Percentiles rank a stretch among this genome's conserved stretches.
Evolutionary conservation across 2,329 filamentous ascomycete species (phyloP).

Genomic region (Dothistroma septosporum): DNA sequence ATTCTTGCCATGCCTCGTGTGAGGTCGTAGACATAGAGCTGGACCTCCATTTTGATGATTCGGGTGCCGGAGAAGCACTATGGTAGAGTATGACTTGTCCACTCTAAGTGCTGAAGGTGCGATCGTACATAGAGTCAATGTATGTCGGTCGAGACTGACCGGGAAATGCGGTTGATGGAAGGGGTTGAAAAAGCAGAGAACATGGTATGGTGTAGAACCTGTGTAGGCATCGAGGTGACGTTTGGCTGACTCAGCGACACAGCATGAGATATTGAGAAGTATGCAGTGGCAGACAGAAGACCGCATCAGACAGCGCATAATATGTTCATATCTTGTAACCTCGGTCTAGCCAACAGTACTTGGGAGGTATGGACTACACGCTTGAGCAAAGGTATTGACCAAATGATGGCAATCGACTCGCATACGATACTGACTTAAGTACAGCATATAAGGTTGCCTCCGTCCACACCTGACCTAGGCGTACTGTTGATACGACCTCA

Average conservation of each 20-base stretch:
- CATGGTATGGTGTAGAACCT: too few species aligned
- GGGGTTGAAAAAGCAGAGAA: not conserved
- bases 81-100: not conserved
- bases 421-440: not conserved
- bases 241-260: too few species aligned
- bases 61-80: not conserved
- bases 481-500: too few species aligned
- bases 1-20: slow-evolving; percentile 41
- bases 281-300: too few species aligned
- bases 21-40: slow-evolving; percentile 52
- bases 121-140: not conserved
- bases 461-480: not conserved
- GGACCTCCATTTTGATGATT: slow-evolving; percentile 43
- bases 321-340: too few species aligned
- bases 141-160: not conserved
- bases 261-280: too few species aligned
- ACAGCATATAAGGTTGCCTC: not conserved
- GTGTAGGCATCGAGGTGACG: too few species aligned
- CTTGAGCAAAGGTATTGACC: too few species aligned
- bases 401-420: not conserved
- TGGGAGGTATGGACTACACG: too few species aligned
- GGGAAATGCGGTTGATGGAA: not conserved
- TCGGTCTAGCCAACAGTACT: too few species aligned
- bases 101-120: not conserved
- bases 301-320: too few species aligned